Conservation (phyloP, 2,329 filamentous ascomycete species). For the Fusarium buharicum region DNA sequence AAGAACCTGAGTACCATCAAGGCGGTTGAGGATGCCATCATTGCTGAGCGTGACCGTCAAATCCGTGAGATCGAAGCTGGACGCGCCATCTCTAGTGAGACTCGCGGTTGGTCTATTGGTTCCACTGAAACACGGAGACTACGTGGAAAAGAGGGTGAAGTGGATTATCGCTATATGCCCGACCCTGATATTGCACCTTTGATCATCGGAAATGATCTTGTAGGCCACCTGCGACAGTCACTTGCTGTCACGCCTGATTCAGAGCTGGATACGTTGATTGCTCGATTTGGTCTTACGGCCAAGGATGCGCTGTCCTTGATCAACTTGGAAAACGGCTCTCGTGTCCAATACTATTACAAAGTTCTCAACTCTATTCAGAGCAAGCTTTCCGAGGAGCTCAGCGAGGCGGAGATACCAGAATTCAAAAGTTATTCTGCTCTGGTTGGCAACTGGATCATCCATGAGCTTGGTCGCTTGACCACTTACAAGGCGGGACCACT, state of each 20-base stretch:
- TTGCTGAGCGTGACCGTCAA: slow-evolving; percentile 89
- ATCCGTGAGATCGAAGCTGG: slow-evolving; percentile 82
- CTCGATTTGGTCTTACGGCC: slow-evolving; percentile 73
- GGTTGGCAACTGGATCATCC: slow-evolving; percentile 74
- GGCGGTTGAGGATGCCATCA: slow-evolving; percentile 92
- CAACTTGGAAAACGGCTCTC: slow-evolving; percentile 78
- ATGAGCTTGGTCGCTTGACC: slow-evolving; percentile 77
- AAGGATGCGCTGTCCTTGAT: slow-evolving; percentile 88
- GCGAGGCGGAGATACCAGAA: slow-evolving; percentile 35
- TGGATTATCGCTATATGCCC: slow-evolving; percentile 98
- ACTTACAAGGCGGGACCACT: slow-evolving; percentile 57
- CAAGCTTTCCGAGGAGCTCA: slow-evolving; percentile 40
- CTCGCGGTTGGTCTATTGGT: slow-evolving; percentile 90
- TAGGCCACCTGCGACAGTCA: slow-evolving; percentile 69
- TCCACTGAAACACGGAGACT: slow-evolving; percentile 82
- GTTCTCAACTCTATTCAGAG: slow-evolving; percentile 64
- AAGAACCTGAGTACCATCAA: slow-evolving; percentile 97
- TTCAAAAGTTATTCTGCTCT: slow-evolving; percentile 57
- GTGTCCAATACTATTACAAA: slow-evolving; percentile 83
- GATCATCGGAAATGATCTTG: slow-evolving; percentile 75
- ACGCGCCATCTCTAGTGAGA: slow-evolving; percentile 82
- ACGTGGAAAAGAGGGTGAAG: slow-evolving; percentile 93
- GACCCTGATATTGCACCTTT: slow-evolving; percentile 90
- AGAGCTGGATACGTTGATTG: slow-evolving; percentile 70
- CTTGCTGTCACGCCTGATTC: slow-evolving; percentile 79